phyloP scores from a whole-genome alignment of 768 basidiomycete genomes.

The Boletales sp. region DNA sequence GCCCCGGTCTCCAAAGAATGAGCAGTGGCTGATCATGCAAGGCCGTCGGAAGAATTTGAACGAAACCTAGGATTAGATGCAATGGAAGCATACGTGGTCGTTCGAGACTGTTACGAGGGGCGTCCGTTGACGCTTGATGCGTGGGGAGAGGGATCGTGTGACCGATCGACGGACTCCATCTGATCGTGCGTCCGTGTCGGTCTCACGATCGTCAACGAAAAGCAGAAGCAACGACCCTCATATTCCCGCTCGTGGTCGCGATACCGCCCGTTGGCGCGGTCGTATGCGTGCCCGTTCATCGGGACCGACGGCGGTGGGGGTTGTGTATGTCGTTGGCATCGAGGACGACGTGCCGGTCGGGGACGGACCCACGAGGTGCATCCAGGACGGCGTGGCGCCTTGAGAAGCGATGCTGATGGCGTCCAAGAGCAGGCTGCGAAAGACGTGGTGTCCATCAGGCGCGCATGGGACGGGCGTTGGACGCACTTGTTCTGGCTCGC shows the following conservation, averaged over 20 bases:
- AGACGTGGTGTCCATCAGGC: not conserved
- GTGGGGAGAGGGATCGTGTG: constrained; percentile 18
- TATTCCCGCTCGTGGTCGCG: constrained; percentile 23
- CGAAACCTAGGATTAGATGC: not conserved
- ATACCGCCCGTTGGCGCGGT: constrained; percentile 27
- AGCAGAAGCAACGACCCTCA: constrained; percentile 7
- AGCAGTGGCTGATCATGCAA: not conserved
- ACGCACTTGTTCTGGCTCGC: constrained; percentile 32
- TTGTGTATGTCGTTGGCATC: constrained; percentile 10
- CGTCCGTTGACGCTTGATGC: constrained; percentile 23
- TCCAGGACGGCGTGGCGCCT: constrained; percentile 29
- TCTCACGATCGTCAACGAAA: not conserved
- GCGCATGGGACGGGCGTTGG: not conserved
- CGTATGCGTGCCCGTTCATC: constrained; percentile 23
- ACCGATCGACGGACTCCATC: constrained; percentile 13
- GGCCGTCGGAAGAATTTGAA: not conserved
- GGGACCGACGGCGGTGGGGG: constrained; percentile 8
- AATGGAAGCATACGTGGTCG: not conserved
- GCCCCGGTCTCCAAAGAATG: too few species aligned
- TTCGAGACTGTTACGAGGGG: constrained; percentile 10
- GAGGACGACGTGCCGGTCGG: constrained; percentile 20
- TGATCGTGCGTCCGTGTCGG: not conserved
- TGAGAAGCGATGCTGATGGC: constrained; percentile 33
- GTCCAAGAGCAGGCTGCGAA: constrained; percentile 28
- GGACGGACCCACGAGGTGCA: constrained; percentile 29